Evolutionary conservation across 495 filamentous ascomycete species (phyloP), one percentile per base, ranked within the genome.

Genomic region (Apodospora peruviana): DNA sequence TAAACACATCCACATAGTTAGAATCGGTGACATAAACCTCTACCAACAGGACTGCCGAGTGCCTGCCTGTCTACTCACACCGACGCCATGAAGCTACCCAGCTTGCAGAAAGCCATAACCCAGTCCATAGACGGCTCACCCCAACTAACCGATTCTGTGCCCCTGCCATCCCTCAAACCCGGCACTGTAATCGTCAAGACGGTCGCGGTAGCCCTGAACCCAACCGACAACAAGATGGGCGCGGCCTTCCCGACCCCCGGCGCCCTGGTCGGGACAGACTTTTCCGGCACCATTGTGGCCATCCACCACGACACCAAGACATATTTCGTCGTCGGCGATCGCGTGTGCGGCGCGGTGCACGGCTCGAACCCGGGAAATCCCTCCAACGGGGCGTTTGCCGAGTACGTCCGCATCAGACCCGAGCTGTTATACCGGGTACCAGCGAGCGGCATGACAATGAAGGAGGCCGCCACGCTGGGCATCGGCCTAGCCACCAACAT

Each of bases 311-410:
- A 27, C n/a, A 24, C 43, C 1, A 7, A 7, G 7, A 32, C 27
- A 14, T 7, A 7, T 14, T 43, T 16, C 0, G 10, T 24, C 23
- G 10, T 57, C 20, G 67, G 65, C 9, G 58, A 63, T 47, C 20
- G 35, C 1, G 63, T 70, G 0, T 62, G 46, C 45, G 63, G 61
- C 24, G 38, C 32, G 4, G 51, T 59, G 7, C 45, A 29, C 14
- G 59, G 63, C 25, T 50, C 45, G 2, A 56, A 59, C 22, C 49
- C 54, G 1, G 39, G 25, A 10, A 37, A 48, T 12, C 39, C 47
- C 8, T 20, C 16, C 10, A 47, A 36, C 7, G 65, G 67, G n/a
- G 55, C 63, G 9, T 68, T 70, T 42, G 53, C 58, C 1, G 18
- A 64, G 40, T 63, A 57, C 23, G 47, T 67, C 5, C 50, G 48